Evolutionary conservation across 345 rosid genomes (phyloP).

Genomic region (Arabis hirsuta): DNA sequence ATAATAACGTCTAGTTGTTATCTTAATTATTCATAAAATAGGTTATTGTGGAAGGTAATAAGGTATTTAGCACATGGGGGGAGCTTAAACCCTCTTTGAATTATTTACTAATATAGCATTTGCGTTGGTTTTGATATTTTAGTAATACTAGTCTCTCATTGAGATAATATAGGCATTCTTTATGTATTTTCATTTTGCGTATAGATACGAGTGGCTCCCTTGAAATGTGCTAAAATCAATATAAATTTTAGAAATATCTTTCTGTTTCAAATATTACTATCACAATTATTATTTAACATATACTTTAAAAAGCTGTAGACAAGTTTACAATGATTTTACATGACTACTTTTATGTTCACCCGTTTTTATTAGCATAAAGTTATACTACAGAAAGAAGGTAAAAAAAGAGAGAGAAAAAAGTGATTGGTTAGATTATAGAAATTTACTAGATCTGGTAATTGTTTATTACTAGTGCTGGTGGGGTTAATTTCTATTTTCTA

Average conservation of each 20-base stretch:
- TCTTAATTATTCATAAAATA: background rate
- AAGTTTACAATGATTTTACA: background rate
- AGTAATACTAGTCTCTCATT: background rate
- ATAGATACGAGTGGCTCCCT: conserved; percentile 29
- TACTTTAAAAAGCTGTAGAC: background rate
- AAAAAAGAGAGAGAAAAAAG: too few species aligned
- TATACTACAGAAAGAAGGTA: too few species aligned
- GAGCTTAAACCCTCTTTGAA: background rate
- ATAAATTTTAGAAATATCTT: background rate
- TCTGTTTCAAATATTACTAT: background rate
- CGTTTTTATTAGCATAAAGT: background rate
- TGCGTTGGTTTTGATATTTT: background rate
- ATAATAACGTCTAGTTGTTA: background rate
- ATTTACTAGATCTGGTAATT: too few species aligned
- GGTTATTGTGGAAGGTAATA: background rate
- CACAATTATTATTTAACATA: background rate
- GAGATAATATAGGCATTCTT: background rate
- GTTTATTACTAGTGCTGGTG: too few species aligned
- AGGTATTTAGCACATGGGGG: conserved; percentile 14
- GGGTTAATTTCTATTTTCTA: too few species aligned
- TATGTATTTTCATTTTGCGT: background rate
- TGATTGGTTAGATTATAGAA: too few species aligned
- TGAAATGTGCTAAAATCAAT: conserved; percentile 14
- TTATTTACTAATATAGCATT: background rate
- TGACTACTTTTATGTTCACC: background rate